These are phyloP conservation scores for Apiospora aurea DNA, from an alignment of 2,329 filamentous ascomycete species.

Conservation along the genomic window DNA sequence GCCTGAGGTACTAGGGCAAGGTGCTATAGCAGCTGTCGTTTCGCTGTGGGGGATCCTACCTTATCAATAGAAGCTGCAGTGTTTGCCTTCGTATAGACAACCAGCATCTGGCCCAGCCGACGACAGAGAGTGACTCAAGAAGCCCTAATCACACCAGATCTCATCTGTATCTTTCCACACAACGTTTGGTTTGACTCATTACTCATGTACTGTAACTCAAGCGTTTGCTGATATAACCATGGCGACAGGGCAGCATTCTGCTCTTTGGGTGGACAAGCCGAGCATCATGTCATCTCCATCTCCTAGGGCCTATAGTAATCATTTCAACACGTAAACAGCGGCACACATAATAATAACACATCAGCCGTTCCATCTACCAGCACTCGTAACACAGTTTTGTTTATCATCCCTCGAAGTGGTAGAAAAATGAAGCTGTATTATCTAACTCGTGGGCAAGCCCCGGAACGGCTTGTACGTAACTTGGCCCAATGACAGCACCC, in stretches of 20 bases:
- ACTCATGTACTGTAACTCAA: not conserved
- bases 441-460: no score
- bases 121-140: not conserved
- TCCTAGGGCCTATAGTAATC: not conserved
- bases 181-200: not conserved
- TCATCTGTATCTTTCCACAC: not conserved
- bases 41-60: no score
- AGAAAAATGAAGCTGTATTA: no score
- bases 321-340: not conserved
- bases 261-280: not conserved
- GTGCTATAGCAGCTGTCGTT: no score
- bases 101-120: not conserved
- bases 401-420: not conserved
- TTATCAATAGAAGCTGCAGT: not conserved
- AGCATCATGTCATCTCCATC: not conserved
- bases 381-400: not conserved
- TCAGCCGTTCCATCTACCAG: not conserved
- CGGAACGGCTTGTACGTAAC: no score
- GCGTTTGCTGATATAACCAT: not conserved
- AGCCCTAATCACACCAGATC: not conserved
- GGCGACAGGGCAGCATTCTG: not conserved
- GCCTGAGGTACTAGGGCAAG: not conserved
- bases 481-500: no score
- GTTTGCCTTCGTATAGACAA: not conserved
- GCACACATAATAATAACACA: not conserved